These are phyloP conservation scores for Anthoceros angustus DNA, from an alignment of 225 moss, liverwort and hornwort species.

Conservation along the genomic window DNA sequence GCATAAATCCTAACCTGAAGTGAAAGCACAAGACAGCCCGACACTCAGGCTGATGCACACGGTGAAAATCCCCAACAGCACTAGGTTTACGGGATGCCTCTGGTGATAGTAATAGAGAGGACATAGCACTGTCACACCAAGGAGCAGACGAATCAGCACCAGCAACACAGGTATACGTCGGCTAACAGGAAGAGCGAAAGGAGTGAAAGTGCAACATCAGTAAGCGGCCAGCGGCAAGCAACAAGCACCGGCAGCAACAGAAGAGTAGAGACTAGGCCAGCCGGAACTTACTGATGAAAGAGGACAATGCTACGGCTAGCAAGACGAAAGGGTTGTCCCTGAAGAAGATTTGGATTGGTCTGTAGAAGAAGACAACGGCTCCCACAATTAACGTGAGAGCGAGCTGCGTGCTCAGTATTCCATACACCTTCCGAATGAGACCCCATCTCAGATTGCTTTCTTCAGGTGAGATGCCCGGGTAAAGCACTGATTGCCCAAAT, in stretches of 20 bases:
- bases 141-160: background rate
- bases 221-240: too few species aligned
- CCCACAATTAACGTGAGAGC: conserved; percentile 28
- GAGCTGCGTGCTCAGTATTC: conserved; percentile 43
- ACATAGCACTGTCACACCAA: conserved; percentile 47
- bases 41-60: conserved; percentile 63
- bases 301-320: conserved; percentile 18
- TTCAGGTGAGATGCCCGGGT: conserved; percentile 10
- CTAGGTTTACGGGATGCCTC: conserved; percentile 72
- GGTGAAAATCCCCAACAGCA: conserved; percentile 66
- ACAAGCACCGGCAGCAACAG: background rate
- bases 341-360: conserved; percentile 26
- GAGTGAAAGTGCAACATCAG: too few species aligned
- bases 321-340: conserved; percentile 16
- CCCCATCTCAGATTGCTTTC: conserved; percentile 42
- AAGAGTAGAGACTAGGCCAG: background rate
- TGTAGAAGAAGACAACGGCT: conserved; percentile 25
- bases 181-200: background rate
- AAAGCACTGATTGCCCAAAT: background rate
- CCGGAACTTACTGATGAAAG: conserved; percentile 28
- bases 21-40: conserved; percentile 71
- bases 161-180: too few species aligned
- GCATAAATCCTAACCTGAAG: conserved; percentile 32
- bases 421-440: conserved; percentile 42
- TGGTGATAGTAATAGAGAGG: conserved; percentile 77